phyloP scores from a whole-genome alignment of 2,329 filamentous ascomycete genomes.

The Verticillium nubilum region DNA sequence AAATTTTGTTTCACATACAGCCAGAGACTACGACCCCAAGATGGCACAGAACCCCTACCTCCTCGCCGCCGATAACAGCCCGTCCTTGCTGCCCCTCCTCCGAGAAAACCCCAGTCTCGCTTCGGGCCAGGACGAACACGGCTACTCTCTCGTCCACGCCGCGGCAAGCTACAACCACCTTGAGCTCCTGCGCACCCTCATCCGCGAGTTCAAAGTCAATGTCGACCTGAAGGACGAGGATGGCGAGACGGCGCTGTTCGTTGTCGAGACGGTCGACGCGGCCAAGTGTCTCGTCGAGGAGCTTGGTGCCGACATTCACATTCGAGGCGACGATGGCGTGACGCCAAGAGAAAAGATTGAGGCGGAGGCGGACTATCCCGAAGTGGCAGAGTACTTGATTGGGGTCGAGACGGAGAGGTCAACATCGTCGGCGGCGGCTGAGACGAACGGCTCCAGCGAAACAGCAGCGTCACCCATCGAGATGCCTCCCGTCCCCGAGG shows the following conservation, averaged over 20 bases:
- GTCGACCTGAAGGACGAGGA: slow-evolving; percentile 86
- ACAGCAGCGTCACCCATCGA: slow-evolving; percentile 20
- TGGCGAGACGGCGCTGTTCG: slow-evolving; percentile 89
- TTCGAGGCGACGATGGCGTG: slow-evolving; percentile 67
- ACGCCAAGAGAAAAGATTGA: slow-evolving; percentile 78
- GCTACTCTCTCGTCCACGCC: slow-evolving; percentile 91
- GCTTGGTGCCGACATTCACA: slow-evolving; percentile 61
- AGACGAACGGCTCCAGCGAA: slow-evolving; percentile 12
- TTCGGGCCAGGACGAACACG: slow-evolving; percentile 76
- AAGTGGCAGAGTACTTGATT: slow-evolving; percentile 67
- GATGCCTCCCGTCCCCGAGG: slow-evolving; percentile 65
- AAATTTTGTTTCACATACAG: not conserved
- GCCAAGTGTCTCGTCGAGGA: slow-evolving; percentile 80
- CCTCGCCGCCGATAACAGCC: slow-evolving; percentile 76
- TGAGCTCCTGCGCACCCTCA: slow-evolving; percentile 68
- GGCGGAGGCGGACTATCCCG: slow-evolving; percentile 70
- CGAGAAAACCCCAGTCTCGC: slow-evolving; percentile 71
- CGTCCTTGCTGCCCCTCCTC: slow-evolving; percentile 68
- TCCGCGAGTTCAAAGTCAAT: slow-evolving; percentile 71
- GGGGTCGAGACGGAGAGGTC: slow-evolving; percentile 22
- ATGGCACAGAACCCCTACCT: slow-evolving; percentile 62
- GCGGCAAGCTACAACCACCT: slow-evolving; percentile 88
- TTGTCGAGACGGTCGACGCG: slow-evolving; percentile 75
- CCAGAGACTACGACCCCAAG: not conserved
- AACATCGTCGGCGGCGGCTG: slow-evolving; percentile 18